Percentiles rank a stretch among this genome's conserved stretches.
phyloP scores from a whole-genome alignment of 2,329 filamentous ascomycete genomes.

The Periconia digitata region DNA sequence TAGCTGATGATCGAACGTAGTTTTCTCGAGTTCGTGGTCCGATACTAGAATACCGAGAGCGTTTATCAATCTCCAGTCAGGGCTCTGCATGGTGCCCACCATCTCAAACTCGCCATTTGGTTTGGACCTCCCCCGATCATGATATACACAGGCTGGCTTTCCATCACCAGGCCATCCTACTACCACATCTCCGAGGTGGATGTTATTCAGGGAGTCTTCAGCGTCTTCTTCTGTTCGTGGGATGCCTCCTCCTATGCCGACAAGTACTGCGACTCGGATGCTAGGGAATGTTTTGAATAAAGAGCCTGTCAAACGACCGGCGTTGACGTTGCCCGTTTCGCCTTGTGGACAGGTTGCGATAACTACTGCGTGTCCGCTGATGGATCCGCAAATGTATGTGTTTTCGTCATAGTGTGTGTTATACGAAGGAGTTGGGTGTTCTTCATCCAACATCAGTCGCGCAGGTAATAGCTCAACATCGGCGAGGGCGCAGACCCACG shows the following conservation, averaged over 20 bases:
- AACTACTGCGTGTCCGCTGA: neutral
- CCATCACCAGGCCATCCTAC: constrained; percentile 4
- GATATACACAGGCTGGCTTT: constrained; percentile 3
- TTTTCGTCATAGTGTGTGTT: constrained; percentile 2
- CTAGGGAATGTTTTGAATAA: constrained; percentile 7
- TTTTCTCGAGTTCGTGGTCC: neutral
- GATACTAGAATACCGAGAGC: constrained; percentile 1
- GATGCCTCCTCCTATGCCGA: constrained; percentile 7
- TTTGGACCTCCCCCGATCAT: constrained; percentile 3
- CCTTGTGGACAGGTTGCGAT: constrained; percentile 1
- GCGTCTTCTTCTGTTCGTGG: neutral
- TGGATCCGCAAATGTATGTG: neutral
- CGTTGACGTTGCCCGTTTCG: constrained; percentile 4
- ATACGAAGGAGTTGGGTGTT: neutral
- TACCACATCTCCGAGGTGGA: constrained; percentile 7
- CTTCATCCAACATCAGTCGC: constrained; percentile 4
- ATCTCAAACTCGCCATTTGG: constrained; percentile 6
- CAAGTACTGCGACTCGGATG: constrained; percentile 1
- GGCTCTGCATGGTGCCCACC: constrained; percentile 6
- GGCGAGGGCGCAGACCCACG: constrained; percentile 5
- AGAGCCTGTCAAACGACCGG: constrained; percentile 2
- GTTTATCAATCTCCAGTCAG: neutral
- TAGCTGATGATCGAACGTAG: constrained; percentile 3
- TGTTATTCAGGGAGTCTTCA: neutral
- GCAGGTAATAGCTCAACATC: constrained; percentile 5